Evolutionary conservation across 2,329 filamentous ascomycete genomes (phyloP).

Genomic region (Penicillium vulpinum): DNA sequence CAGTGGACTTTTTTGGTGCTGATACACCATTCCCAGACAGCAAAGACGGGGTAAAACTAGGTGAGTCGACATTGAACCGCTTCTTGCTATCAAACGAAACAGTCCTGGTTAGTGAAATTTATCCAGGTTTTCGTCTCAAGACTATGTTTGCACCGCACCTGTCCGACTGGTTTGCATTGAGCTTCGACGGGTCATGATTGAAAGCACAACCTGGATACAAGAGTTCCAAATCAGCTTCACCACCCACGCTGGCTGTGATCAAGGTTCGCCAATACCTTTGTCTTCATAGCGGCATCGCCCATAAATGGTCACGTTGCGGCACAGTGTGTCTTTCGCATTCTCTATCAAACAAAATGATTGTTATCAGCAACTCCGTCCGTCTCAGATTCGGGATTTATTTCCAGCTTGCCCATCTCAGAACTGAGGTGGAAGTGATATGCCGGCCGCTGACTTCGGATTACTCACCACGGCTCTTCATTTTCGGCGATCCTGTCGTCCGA

Average conservation of each 20-base stretch:
- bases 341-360: slow-evolving; percentile 47
- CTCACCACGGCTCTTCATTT: slow-evolving; percentile 52
- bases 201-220: slow-evolving; percentile 67
- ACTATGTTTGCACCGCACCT: slow-evolving; percentile 30
- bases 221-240: slow-evolving; percentile 13
- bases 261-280: slow-evolving; percentile 55
- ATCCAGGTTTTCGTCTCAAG: not conserved
- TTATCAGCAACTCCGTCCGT: slow-evolving; percentile 11
- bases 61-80: slow-evolving; percentile 90
- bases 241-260: not conserved
- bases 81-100: slow-evolving; percentile 54
- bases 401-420: slow-evolving; percentile 6
- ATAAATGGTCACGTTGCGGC: slow-evolving; percentile 90
- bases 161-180: slow-evolving; percentile 45
- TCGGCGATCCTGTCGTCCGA: slow-evolving; percentile 48
- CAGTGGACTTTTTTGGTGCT: slow-evolving; percentile 63
- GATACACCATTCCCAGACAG: slow-evolving; percentile 41
- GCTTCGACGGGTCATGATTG: slow-evolving; percentile 76
- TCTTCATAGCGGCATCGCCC: slow-evolving; percentile 91
- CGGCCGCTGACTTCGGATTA: not conserved
- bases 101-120: slow-evolving; percentile 20
- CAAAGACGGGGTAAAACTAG: slow-evolving; percentile 78
- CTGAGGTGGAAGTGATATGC: not conserved
- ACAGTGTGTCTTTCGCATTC: slow-evolving; percentile 82
- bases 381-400: not conserved